Evolutionary conservation across 768 basidiomycete species (phyloP).

Genomic region (Termitomyces sp.): DNA sequence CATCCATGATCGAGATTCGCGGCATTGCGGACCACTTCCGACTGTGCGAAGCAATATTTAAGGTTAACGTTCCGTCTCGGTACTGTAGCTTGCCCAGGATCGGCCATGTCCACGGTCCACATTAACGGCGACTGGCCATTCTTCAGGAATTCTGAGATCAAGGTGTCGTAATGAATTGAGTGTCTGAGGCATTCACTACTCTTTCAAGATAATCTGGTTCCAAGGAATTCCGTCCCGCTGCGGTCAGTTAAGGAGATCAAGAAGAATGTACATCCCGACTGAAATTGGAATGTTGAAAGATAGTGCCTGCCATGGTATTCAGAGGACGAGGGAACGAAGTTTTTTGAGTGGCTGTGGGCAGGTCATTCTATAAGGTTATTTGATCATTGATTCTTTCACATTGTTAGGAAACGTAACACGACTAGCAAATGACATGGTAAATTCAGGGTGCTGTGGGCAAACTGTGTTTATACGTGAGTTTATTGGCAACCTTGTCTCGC

Average conservation of each 20-base stretch:
- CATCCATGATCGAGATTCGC: background rate
- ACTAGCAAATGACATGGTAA: background rate
- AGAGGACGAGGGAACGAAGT: background rate
- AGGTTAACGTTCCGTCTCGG: constrained; percentile 2
- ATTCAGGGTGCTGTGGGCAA: background rate
- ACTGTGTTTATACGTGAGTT: background rate
- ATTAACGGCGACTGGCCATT: constrained; percentile 6
- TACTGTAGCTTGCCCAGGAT: constrained; percentile 1
- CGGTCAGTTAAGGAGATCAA: background rate
- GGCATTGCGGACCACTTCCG: constrained; percentile 1
- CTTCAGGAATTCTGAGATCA: background rate
- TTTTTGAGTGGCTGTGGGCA: background rate
- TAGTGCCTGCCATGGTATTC: background rate
- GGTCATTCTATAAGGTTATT: background rate
- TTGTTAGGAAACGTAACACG: background rate
- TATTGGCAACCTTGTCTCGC: background rate
- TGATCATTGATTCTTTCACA: background rate
- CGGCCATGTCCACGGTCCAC: background rate
- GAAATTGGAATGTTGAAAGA: background rate
- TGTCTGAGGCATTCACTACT: background rate
- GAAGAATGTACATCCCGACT: background rate
- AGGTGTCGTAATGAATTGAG: background rate
- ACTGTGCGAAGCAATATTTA: background rate
- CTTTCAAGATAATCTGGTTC: background rate
- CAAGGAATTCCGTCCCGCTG: background rate